phyloP scores from a whole-genome alignment of 306 rosid species.

The Quercus gilva region DNA sequence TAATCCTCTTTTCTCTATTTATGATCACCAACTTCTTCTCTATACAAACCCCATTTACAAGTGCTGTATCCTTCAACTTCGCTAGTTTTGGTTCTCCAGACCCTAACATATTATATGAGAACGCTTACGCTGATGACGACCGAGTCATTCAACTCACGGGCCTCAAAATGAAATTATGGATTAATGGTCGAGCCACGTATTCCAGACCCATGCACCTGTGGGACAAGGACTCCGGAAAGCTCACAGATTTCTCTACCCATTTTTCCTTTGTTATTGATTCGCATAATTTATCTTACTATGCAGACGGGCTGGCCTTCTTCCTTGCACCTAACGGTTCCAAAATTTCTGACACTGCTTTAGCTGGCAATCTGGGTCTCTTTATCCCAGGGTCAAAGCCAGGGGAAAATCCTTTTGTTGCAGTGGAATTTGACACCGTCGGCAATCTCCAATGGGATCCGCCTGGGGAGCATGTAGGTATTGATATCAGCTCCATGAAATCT shows the following conservation, averaged over 20 bases:
- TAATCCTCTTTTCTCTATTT: accelerated
- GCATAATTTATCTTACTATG: accelerated
- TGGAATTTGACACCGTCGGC: constrained; percentile 40
- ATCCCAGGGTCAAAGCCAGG: constrained; percentile 7
- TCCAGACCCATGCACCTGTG: constrained; percentile 28
- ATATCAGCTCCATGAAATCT: constrained; percentile 28
- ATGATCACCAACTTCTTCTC: no score
- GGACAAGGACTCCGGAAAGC: not conserved
- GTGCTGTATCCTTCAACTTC: constrained; percentile 13
- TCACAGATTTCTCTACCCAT: no score
- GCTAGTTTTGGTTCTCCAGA: not conserved
- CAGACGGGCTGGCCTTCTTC: no score
- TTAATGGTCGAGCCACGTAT: constrained; percentile 44
- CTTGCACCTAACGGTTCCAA: not conserved
- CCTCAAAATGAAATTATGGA: no score
- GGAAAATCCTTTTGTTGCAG: constrained; percentile 40
- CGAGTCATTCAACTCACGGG: constrained; percentile 27
- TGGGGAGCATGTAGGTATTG: constrained; percentile 18
- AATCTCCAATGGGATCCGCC: accelerated
- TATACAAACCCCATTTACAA: not conserved
- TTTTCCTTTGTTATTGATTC: no score
- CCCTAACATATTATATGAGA: not conserved
- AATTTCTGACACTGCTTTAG: no score
- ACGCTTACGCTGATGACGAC: not conserved
- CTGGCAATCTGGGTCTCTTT: constrained; percentile 44